phyloP scores from a whole-genome alignment of 257 asterid species.

The Capsicum pubescens region DNA sequence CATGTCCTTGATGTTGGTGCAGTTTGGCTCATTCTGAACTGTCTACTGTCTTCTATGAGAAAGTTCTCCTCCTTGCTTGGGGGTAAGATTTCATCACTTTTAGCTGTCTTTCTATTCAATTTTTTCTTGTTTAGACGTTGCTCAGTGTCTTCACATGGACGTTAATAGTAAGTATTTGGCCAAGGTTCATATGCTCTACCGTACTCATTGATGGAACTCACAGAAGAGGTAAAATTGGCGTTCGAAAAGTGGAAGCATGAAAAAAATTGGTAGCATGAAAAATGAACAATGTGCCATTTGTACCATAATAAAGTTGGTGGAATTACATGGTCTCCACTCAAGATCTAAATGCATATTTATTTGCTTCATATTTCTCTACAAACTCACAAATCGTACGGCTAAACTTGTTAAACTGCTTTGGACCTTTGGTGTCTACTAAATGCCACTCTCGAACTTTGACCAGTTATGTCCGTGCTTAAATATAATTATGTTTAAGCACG shows the following conservation, averaged over 20 bases:
- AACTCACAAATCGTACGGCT: neutral
- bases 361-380: neutral
- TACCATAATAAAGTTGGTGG: neutral
- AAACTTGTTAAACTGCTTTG: neutral
- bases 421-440: neutral
- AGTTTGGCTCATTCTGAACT: conserved; percentile 96
- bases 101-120: neutral
- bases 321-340: conserved; percentile 8
- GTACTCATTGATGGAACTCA: neutral
- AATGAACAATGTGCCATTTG: neutral
- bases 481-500: neutral
- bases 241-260: conserved; percentile 26
- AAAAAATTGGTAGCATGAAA: conserved; percentile 21
- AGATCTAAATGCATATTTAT: neutral
- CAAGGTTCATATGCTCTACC: neutral
- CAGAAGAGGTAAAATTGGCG: neutral
- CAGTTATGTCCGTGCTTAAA: neutral
- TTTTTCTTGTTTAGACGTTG: conserved; percentile 12
- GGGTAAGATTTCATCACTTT: conserved; percentile 60
- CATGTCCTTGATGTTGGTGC: conserved; percentile 35
- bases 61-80: conserved; percentile 88
- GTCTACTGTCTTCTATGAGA: conserved; percentile 93
- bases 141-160: conserved; percentile 21
- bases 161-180: neutral
- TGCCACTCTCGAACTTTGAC: conserved; percentile 10